Conservation (phyloP, 306 rosid species). For the Sphenostylis stenocarpa region DNA sequence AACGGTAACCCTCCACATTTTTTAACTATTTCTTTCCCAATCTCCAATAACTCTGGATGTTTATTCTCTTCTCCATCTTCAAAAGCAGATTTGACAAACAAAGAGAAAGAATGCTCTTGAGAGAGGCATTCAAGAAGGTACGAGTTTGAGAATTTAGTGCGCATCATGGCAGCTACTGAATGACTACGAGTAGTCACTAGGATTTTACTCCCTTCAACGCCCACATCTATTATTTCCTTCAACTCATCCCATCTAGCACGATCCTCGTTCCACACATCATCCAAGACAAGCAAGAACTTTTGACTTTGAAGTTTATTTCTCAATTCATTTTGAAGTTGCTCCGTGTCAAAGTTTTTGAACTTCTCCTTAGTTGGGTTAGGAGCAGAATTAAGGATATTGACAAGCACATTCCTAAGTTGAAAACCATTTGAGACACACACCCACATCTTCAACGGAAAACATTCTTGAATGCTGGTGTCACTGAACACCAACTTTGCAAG, state of each 20-base stretch:
- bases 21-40: not conserved
- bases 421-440: not conserved
- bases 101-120: not conserved
- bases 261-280: not conserved
- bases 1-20: not conserved
- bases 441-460: not conserved
- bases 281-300: not conserved
- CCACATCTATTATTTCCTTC: not conserved
- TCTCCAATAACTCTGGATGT: not conserved
- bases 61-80: not conserved
- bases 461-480: not conserved
- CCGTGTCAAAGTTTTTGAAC: not conserved
- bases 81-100: conserved; percentile 40
- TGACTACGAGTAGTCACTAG: not conserved
- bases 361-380: not conserved
- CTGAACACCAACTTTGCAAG: not conserved
- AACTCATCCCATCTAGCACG: not conserved
- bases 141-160: not conserved
- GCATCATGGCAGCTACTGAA: not conserved
- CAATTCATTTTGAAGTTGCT: not conserved
- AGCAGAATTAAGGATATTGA: not conserved
- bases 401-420: not conserved
- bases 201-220: not conserved
- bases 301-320: not conserved
- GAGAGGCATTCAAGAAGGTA: not conserved